A percentile compares a stretch with the other conserved stretches of the same genome.
phyloP scores from a whole-genome alignment of 768 basidiomycete genomes.

The Suillus hirtellus region DNA sequence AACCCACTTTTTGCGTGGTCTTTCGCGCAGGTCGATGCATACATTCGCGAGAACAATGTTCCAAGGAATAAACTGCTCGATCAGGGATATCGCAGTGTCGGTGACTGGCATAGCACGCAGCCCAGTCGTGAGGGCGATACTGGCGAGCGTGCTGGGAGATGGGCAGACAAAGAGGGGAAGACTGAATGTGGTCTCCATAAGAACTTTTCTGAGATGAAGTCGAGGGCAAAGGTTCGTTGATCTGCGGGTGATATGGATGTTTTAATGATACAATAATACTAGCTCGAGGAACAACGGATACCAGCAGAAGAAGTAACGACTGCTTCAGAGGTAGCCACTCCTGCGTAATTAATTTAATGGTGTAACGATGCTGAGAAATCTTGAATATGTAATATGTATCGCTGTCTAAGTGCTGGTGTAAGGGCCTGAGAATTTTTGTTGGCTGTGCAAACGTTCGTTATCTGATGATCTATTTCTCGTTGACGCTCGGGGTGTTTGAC shows the following conservation, averaged over 20 bases:
- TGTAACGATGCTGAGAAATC: not conserved
- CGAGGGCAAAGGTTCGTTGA: conserved; percentile 42
- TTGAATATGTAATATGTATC: conserved; percentile 3
- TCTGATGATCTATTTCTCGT: not conserved
- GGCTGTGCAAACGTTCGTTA: not conserved
- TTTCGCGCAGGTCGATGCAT: conserved; percentile 81
- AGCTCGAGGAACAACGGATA: not conserved
- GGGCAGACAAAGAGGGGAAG: conserved; percentile 83
- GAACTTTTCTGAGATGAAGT: conserved; percentile 82
- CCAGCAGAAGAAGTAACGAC: not conserved
- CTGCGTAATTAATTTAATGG: conserved; percentile 1
- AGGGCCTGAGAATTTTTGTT: not conserved
- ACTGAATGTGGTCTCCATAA: conserved; percentile 95
- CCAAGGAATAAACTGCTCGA: conserved; percentile 86
- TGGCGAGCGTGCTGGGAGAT: conserved; percentile 85
- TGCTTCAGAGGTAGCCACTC: not conserved
- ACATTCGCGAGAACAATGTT: conserved; percentile 78
- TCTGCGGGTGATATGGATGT: not conserved
- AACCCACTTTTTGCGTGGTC: conserved; percentile 93
- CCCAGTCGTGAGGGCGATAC: conserved; percentile 64
- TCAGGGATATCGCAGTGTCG: conserved; percentile 92
- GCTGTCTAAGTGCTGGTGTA: not conserved
- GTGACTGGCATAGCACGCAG: conserved; percentile 97
- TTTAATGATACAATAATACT: not conserved
- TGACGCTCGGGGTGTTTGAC: not conserved